Conservation (phyloP, 148 eudicot genomes). For the Cornus suecica region DNA sequence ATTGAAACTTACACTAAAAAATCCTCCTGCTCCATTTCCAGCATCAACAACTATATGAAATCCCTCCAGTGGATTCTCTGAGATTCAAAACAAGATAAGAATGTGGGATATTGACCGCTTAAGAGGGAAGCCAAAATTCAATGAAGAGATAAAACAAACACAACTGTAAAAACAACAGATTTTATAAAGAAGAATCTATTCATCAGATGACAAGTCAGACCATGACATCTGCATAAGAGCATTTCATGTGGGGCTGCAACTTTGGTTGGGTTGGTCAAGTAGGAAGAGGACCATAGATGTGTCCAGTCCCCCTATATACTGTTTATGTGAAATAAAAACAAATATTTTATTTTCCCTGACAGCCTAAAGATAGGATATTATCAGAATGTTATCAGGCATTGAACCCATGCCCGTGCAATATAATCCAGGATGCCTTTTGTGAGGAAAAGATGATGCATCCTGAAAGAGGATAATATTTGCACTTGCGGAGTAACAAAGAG, state of each 20-base stretch:
- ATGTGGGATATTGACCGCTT: not conserved
- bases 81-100: conserved; percentile 21
- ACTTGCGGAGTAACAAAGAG: too few relatives aligned
- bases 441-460: too few relatives aligned
- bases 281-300: not conserved
- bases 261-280: too few relatives aligned
- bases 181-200: not conserved
- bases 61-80: conserved; percentile 97
- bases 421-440: too few relatives aligned
- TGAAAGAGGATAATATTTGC: too few relatives aligned
- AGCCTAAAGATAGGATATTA: too few relatives aligned
- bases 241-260: too few relatives aligned
- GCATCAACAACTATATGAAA: conserved; percentile 99
- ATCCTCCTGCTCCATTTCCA: conserved; percentile 99
- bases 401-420: too few relatives aligned
- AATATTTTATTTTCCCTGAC: too few relatives aligned
- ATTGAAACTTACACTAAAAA: conserved; percentile 72
- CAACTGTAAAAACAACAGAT: not conserved
- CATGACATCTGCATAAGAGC: not conserved
- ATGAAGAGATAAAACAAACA: not conserved
- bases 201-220: not conserved
- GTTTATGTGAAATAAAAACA: too few relatives aligned
- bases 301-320: too few relatives aligned
- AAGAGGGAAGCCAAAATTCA: not conserved
- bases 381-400: too few relatives aligned